Percentiles rank a stretch among this genome's conserved stretches.
phyloP scores from a whole-genome alignment of 768 basidiomycete genomes.

The Mycena crocata region DNA sequence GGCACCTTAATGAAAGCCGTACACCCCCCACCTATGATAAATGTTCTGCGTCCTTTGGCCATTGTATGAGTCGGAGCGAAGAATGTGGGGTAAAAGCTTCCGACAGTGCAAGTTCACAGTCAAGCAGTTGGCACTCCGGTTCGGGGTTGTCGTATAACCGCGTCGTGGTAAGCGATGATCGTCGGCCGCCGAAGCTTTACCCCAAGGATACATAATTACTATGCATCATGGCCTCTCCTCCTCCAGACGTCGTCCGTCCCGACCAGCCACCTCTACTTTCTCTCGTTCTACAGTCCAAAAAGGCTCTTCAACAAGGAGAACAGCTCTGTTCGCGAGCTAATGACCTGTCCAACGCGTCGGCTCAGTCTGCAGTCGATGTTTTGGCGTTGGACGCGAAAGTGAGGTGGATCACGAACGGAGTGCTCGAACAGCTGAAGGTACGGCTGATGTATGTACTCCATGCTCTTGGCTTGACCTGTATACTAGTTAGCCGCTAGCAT shows the following conservation, averaged over 20 bases:
- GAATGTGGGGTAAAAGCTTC: neutral
- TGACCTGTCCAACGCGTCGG: conserved; percentile 70
- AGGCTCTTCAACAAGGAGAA: conserved; percentile 83
- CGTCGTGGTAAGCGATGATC: neutral
- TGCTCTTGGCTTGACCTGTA: neutral
- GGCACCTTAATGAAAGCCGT: conserved; percentile 83
- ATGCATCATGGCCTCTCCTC: conserved; percentile 27
- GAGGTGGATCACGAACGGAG: conserved; percentile 79
- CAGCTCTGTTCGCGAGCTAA: conserved; percentile 79
- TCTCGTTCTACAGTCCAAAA: conserved; percentile 84
- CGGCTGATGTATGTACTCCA: neutral
- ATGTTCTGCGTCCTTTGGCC: conserved; percentile 57
- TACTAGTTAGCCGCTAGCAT: conserved; percentile 76
- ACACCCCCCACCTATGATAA: conserved; percentile 79
- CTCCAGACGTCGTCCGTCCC: conserved; percentile 37
- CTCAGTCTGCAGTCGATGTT: conserved; percentile 75
- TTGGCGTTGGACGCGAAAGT: conserved; percentile 85
- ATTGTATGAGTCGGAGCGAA: conserved; percentile 7
- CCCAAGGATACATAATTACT: neutral
- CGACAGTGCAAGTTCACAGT: neutral
- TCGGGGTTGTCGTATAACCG: conserved; percentile 12
- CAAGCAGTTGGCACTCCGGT: too few relatives aligned
- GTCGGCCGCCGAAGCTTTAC: neutral
- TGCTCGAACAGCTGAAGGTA: conserved; percentile 83
- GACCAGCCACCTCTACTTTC: conserved; percentile 77